phyloP scores from a whole-genome alignment of 2,329 filamentous ascomycete genomes.

The Fusarium sp. region DNA sequence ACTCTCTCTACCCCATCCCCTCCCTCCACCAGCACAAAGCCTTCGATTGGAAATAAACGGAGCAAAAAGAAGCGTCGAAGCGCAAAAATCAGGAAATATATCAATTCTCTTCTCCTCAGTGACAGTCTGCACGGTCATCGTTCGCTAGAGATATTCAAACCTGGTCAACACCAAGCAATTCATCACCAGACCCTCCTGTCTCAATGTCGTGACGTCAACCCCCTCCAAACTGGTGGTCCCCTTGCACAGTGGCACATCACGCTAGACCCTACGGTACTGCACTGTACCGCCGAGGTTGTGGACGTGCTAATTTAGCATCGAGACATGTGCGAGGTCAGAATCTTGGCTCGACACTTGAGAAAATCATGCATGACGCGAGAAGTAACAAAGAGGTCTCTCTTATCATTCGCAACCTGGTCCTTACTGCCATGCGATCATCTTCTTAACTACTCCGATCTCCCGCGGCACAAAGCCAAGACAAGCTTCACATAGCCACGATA shows the following conservation, averaged over 20 bases:
- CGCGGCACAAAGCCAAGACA: not conserved
- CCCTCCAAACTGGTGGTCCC: constrained; percentile 18
- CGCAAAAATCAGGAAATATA: not conserved
- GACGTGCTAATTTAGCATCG: not conserved
- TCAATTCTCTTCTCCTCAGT: not conserved
- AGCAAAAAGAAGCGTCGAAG: not conserved
- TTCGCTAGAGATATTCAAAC: not conserved
- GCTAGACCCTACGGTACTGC: not conserved
- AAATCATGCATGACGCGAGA: not conserved
- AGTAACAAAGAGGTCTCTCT: not conserved
- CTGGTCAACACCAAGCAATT: constrained; percentile 19
- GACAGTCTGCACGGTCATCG: not conserved
- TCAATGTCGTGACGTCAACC: constrained; percentile 32
- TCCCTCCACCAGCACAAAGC: not conserved
- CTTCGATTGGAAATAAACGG: not conserved
- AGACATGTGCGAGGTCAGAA: constrained; percentile 1
- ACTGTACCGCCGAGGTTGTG: not conserved
- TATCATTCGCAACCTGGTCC: not conserved
- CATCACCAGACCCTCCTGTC: constrained; percentile 26
- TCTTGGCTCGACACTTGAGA: not conserved
- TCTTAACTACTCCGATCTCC: not conserved
- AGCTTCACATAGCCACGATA: not conserved
- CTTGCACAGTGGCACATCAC: constrained; percentile 21
- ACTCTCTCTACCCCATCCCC: not conserved
- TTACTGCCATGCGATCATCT: not conserved